Evolutionary conservation across 495 filamentous ascomycete genomes (phyloP), one percentile per base, ranked within the genome.

Genomic region (Neurospora terricola): DNA sequence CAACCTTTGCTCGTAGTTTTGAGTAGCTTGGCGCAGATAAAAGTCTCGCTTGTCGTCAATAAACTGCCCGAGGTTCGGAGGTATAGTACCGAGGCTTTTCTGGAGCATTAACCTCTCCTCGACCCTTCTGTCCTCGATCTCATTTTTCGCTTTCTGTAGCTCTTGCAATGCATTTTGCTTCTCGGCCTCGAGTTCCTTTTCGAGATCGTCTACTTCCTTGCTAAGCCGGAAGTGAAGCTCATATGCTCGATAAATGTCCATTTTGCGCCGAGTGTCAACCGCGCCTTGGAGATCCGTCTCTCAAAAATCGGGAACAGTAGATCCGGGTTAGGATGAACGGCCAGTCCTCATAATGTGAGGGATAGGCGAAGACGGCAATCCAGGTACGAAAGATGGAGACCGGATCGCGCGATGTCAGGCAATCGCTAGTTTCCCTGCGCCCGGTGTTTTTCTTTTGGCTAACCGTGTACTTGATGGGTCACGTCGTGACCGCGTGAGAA

Each of bases 151-250:
- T 7, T 21, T 30, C 21, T 72, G 62, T 2, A 75, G 21, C 8
- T 69, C 73, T 8, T 9, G n/a, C 10, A 27, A 68, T 27, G 72
- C 73, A 27, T 70, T 21, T n/a, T 75, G 38, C 40, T 71, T 69
- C 5, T 23, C 10, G 23, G 21, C 38, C 5, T 71, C 27, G 30
- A 71, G 72, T 30, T 71, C 34, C 14, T 69, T 23, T n/a, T 71
- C 38, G 38, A 75, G 36, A 21, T 71, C 48, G 7, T 42, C 43
- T 9, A 69, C 54, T 21, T 75, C 72, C 39, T 34, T 69, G 23
- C 16, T 54, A 9, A 71, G 23, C 38, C 71, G 45, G 10, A 68
- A 23, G 34, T 73, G 39, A 34, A 66, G 12, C 23, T 66, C 23
- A 66, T 66, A 27, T 18, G 23, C 14, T 27, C 23, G 54, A 66